These are phyloP conservation scores for Colletotrichum tabaci DNA, from an alignment of 2,329 filamentous ascomycete genomes.

Conservation along the genomic window DNA sequence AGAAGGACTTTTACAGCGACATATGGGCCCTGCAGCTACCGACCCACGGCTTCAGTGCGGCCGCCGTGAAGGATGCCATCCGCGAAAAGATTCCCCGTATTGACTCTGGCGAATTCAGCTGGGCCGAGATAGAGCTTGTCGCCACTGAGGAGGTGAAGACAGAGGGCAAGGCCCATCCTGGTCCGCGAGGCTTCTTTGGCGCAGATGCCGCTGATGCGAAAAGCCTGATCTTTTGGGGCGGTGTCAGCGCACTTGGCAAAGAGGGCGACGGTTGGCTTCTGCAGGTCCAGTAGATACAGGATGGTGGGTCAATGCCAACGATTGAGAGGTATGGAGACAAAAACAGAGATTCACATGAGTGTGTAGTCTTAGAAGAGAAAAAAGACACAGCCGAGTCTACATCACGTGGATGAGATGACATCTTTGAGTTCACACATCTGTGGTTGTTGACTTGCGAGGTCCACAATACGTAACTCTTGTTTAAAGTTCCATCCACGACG, in stretches of 20 bases:
- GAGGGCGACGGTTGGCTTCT: slow-evolving; percentile 59
- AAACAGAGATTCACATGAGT: too few species aligned
- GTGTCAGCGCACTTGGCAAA: slow-evolving; percentile 57
- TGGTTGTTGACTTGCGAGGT: too few species aligned
- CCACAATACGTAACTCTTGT: too few species aligned
- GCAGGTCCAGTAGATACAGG: slow-evolving; percentile 39
- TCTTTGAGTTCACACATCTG: too few species aligned
- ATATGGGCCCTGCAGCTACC: slow-evolving; percentile 69
- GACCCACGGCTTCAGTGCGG: slow-evolving; percentile 60
- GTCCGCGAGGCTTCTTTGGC: slow-evolving; percentile 56
- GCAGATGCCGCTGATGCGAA: slow-evolving; percentile 60
- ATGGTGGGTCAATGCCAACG: too few species aligned
- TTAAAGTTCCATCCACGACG: too few species aligned
- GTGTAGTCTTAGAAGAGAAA: background rate
- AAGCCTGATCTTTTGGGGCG: slow-evolving; percentile 68
- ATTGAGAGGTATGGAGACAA: background rate
- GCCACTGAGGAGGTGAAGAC: slow-evolving; percentile 58
- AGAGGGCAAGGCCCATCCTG: slow-evolving; percentile 60
- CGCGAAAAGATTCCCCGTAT: slow-evolving; percentile 57
- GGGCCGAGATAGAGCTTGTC: slow-evolving; percentile 65
- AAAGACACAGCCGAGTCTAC: background rate
- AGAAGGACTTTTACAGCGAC: slow-evolving; percentile 54
- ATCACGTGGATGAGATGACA: background rate
- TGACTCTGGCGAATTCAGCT: slow-evolving; percentile 63
- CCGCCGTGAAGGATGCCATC: slow-evolving; percentile 65